Conservation (phyloP, 495 filamentous ascomycete species). For the Friedmanniomyces simplex region DNA sequence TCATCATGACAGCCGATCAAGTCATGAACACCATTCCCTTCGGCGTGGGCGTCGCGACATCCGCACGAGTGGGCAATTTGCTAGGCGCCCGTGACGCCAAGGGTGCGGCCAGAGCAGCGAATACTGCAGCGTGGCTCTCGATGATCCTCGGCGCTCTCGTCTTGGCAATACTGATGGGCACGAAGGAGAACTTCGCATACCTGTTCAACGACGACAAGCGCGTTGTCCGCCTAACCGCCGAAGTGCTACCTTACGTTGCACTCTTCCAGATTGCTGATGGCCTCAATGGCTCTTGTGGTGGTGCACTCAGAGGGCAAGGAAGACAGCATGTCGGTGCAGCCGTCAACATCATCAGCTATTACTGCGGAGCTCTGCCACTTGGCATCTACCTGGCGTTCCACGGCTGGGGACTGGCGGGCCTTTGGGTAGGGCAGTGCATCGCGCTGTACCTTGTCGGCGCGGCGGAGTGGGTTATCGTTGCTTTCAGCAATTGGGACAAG, state of each 20-base stretch:
- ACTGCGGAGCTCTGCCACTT: constrained; percentile 69
- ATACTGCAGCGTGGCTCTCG: constrained; percentile 66
- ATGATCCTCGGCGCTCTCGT: constrained; percentile 58
- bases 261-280: constrained; percentile 95
- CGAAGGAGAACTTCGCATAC: constrained; percentile 65
- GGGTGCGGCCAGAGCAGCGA: constrained; percentile 63
- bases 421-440: constrained; percentile 88
- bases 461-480: constrained; percentile 73
- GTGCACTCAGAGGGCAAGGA: constrained; percentile 74
- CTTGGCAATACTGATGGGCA: constrained; percentile 60
- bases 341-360: constrained; percentile 88
- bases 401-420: constrained; percentile 72
- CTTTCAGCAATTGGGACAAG: constrained; percentile 63
- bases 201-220: constrained; percentile 73
- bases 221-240: constrained; percentile 66
- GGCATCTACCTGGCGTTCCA: constrained; percentile 84
- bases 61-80: constrained; percentile 69
- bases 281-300: constrained; percentile 63
- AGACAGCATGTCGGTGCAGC: constrained; percentile 77
- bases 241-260: constrained; percentile 80
- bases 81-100: constrained; percentile 59
- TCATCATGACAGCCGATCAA: constrained; percentile 92
- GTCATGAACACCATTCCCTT: constrained; percentile 91
- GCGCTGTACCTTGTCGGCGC: constrained; percentile 74
- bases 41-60: constrained; percentile 76